Evolutionary conservation across 768 basidiomycete species (phyloP), one percentile per base, ranked within the genome.

Genomic region (Pleurotus pulmonarius): DNA sequence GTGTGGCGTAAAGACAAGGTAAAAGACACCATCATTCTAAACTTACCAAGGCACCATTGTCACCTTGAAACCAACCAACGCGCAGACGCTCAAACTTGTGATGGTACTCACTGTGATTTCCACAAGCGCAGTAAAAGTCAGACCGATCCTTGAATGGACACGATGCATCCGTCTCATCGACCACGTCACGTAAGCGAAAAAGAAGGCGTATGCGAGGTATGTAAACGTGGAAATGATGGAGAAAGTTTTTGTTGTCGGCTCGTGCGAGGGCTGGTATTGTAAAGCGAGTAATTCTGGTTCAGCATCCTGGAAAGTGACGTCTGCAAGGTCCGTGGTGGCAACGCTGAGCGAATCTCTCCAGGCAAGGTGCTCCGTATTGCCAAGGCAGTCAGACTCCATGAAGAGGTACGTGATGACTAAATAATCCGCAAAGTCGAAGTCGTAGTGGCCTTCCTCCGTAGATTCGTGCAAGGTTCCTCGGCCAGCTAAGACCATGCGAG

Each of bases 81-180:
- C 92, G 64, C 94, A 93, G 34, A 97, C 92, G 65, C 92, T 94
- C 46, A 97, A 78, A 63, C 91, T 93, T 52, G 95, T 97, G 61
- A 99, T 84, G 0, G 96, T 94, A 74, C 93, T 95, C 57, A 92
- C 93, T 5, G 87, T 76, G 43, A 98, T 87, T 71, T 98, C 94
- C 18, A 96, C 88, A 25, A 95, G 75, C 11, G 94, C 96, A 2
- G 96, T 98, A 68, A 98, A 90, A 1, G 92, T 90, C 29, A 99
- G 74, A 70, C 96, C 96, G 54, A 92, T 78, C 44, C 92, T 84
- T 4, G 92, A 94, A 71, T 99, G 96, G 8, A 97, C 89, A 11
- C 86, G 86, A 58, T 85, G 79, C 83, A 92, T 90, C 44, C 82
- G 79, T 56, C 85, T 79, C 71, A 94, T 81, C 41, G 86, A 86